A percentile compares a stretch with the other conserved stretches of the same genome.
Conservation (phyloP, 1,284 basidiomycete species). For the Naganishia cerealis region DNA sequence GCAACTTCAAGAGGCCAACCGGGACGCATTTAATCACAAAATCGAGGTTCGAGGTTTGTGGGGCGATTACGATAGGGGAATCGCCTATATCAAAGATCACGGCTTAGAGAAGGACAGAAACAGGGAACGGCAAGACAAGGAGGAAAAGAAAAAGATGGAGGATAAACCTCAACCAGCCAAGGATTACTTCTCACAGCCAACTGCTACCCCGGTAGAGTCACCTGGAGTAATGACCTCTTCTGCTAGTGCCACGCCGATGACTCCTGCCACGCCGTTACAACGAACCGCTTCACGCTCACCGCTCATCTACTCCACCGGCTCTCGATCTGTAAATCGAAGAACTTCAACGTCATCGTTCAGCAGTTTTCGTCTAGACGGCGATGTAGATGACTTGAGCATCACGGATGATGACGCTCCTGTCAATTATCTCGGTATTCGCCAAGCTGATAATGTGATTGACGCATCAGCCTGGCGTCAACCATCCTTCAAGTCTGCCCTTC, state of each 20-base stretch:
- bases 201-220: conserved; percentile 19
- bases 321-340: conserved; percentile 6
- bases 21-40: conserved; percentile 66
- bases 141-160: conserved; percentile 2
- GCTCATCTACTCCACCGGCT: neutral
- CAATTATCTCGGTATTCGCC: conserved; percentile 59
- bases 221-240: conserved; percentile 23
- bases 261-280: conserved; percentile 55
- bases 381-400: conserved; percentile 17
- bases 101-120: conserved; percentile 44
- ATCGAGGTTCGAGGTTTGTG: conserved; percentile 78
- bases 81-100: conserved; percentile 58
- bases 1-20: conserved; percentile 67
- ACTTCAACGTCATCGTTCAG: conserved; percentile 31
- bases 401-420: conserved; percentile 7
- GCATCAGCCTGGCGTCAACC: conserved; percentile 64
- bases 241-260: conserved; percentile 51
- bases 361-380: conserved; percentile 28
- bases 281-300: conserved; percentile 48
- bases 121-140: conserved; percentile 10
- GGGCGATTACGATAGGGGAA: conserved; percentile 82
- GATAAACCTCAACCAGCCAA: conserved; percentile 6
- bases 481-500: conserved; percentile 52
- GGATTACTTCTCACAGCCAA: conserved; percentile 16
- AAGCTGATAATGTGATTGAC: conserved; percentile 65